phyloP scores from a whole-genome alignment of 306 rosid species.

The Acacia crassicarpa region DNA sequence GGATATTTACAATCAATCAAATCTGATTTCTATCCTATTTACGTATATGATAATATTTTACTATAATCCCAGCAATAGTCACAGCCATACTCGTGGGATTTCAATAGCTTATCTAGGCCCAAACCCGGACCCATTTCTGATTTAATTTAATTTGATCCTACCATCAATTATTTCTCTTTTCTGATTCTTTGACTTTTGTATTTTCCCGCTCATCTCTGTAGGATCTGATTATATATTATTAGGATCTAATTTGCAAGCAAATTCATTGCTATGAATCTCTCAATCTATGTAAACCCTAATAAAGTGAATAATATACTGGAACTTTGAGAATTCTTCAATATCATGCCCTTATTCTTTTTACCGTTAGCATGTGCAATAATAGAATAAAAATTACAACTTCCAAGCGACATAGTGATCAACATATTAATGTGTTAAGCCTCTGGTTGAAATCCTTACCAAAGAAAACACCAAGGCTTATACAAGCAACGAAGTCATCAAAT shows the following conservation, averaged over 20 bases:
- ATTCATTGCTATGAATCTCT: background rate
- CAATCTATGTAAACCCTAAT: background rate
- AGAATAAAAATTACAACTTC: conserved; percentile 19
- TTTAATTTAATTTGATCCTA: background rate
- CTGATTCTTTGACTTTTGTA: background rate
- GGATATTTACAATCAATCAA: no score
- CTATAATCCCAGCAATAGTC: no score
- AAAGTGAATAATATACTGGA: background rate
- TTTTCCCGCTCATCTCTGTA: background rate
- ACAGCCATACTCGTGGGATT: no score
- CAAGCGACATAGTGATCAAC: conserved; percentile 18
- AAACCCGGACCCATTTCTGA: background rate
- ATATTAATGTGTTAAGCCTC: background rate
- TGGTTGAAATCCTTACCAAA: background rate
- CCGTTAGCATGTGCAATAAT: conserved; percentile 12
- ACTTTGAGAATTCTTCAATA: background rate
- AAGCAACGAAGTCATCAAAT: background rate
- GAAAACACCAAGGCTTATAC: background rate
- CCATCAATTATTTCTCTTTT: no score
- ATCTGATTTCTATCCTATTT: no score
- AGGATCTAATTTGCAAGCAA: background rate
- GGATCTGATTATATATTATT: no score
- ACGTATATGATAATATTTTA: no score
- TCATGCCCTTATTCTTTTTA: background rate
- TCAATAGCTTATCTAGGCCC: background rate